phyloP scores from a whole-genome alignment of 2,329 filamentous ascomycete species.

The Aspergillus neotritici region DNA sequence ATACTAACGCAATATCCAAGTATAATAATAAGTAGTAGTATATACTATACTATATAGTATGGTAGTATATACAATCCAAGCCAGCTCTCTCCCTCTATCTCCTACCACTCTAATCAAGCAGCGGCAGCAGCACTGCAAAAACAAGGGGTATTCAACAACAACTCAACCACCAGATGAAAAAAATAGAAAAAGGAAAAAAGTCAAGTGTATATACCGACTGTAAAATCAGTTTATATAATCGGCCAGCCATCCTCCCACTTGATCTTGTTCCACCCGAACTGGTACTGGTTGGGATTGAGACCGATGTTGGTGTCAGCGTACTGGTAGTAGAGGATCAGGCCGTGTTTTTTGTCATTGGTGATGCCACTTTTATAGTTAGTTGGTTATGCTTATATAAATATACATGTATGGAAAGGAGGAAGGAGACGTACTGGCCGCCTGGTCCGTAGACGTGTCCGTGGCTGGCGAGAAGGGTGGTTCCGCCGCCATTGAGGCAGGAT shows the following conservation, averaged over 20 bases:
- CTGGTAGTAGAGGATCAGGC: slow-evolving; percentile 59
- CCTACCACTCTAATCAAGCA: too few relatives aligned
- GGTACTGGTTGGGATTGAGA: slow-evolving; percentile 41
- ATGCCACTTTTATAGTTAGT: slow-evolving; percentile 23
- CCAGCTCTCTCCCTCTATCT: too few relatives aligned
- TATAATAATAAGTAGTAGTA: too few relatives aligned
- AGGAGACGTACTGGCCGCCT: slow-evolving; percentile 55
- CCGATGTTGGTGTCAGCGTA: slow-evolving; percentile 52
- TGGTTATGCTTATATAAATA: background rate
- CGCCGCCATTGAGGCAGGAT: slow-evolving; percentile 53
- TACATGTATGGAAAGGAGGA: background rate
- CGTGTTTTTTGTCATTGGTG: slow-evolving; percentile 32
- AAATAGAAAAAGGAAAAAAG: background rate
- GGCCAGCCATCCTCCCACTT: slow-evolving; percentile 44
- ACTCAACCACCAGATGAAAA: too few relatives aligned
- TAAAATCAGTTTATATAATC: slow-evolving; percentile 18
- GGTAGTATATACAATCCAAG: too few relatives aligned
- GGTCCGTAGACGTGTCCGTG: slow-evolving; percentile 60
- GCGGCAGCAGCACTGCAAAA: too few relatives aligned
- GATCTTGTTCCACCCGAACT: slow-evolving; percentile 47
- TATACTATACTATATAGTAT: too few relatives aligned
- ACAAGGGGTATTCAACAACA: too few relatives aligned
- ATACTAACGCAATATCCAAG: too few relatives aligned
- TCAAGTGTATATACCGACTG: too few relatives aligned
- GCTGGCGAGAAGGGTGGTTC: slow-evolving; percentile 55